Base-by-base conservation (phyloP, 2,329 filamentous ascomycete genomes). In the Rutstroemia sp. region DNA sequence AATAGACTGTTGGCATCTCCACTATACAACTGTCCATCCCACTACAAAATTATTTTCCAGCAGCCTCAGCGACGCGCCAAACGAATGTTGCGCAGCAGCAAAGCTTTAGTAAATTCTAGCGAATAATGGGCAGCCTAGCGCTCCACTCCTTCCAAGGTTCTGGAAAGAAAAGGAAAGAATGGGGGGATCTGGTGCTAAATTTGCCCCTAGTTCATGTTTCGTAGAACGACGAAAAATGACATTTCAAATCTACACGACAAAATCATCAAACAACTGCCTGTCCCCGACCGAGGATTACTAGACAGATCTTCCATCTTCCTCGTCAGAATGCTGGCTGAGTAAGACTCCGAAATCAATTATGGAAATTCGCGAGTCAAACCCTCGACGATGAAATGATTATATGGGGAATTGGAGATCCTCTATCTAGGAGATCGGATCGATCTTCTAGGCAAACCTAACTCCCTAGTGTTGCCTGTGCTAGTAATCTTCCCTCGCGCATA, bases 121-220 rank as follows among this genome's bases (percentile, higher is more conserved):
- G 44, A 47, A 47, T 47, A 14, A 47, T 27, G 4, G 10, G 27
- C 10, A 19, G 7, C n/a, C 16, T 10, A 25, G 8, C 25, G 21
- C 30, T 47, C 44, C 44, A 47, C 44, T 30, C 23, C 44, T 27
- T 47, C 23, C 47, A 49, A 34, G 51, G 27, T 56, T 56, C 53
- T 56, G 27, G 39, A 56, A 56, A 56, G 47, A 38, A 51, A 39
- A 39, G 47, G 25, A 42, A 42, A 42, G 27, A 44, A 38, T 42
- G 40, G 40, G 21, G 40, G 25, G 30, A 17, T 42, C 19, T 50
- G 25, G 5, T 34, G 21, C 52, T 54, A 54, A 54, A 12, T 49
- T 23, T 42, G 17, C 10, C 30, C n/a, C 23, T 17, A 19, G 39
- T 45, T 23, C 25, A 16, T 40, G 49, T 47, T 25, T 27, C 23